phyloP scores from a whole-genome alignment of 306 rosid genomes.

The Cucurbita argyrosperma region DNA sequence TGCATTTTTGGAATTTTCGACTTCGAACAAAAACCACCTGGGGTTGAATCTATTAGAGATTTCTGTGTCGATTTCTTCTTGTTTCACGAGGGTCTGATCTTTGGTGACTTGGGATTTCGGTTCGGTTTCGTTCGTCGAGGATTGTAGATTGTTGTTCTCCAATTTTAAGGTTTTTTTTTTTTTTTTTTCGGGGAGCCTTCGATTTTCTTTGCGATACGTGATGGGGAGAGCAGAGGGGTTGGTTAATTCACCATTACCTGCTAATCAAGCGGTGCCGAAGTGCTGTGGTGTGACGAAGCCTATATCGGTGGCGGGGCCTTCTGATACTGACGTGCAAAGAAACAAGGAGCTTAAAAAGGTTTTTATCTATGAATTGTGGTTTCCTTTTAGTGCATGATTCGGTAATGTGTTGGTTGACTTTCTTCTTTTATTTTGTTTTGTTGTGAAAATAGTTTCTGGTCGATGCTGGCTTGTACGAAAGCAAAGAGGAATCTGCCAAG shows the following conservation, averaged over 20 bases:
- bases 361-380: neutral
- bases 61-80: neutral
- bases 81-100: neutral
- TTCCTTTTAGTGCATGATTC: neutral
- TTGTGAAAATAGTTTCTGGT: conserved; percentile 34
- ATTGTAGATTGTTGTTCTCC: neutral
- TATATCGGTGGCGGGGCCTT: conserved; percentile 50
- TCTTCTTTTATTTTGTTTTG: neutral
- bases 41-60: neutral
- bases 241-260: conserved; percentile 13
- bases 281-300: conserved; percentile 58
- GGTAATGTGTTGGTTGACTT: neutral
- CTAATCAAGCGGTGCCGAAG: conserved; percentile 14
- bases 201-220: conserved; percentile 1
- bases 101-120: neutral
- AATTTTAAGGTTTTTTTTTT: neutral
- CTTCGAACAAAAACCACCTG: neutral
- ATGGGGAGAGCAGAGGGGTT: conserved; percentile 44
- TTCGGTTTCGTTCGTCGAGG: neutral
- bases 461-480: conserved; percentile 74
- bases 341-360: conserved; percentile 54
- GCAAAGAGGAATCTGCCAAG: conserved; percentile 41
- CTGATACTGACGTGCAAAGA: conserved; percentile 28
- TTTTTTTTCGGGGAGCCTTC: neutral
- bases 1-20: neutral